phyloP scores from a whole-genome alignment of 2,329 filamentous ascomycete species.

The Pseudogymnoascus sp. region DNA sequence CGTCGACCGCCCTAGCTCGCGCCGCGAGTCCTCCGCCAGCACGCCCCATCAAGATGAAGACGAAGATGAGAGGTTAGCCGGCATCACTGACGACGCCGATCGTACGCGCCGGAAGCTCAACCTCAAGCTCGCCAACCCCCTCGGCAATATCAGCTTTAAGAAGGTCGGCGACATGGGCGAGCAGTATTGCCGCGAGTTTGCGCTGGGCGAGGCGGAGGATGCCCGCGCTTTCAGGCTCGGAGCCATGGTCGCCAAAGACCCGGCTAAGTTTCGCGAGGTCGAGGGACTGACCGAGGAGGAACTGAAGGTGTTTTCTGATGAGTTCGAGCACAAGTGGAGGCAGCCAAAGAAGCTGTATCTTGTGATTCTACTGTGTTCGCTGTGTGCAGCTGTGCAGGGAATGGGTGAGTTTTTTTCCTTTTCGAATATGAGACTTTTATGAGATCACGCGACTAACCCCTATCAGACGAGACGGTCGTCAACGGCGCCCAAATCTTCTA shows the following conservation, averaged over 20 bases:
- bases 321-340: conserved; percentile 61
- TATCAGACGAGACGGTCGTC: conserved; percentile 58
- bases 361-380: conserved; percentile 59
- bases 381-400: conserved; percentile 63
- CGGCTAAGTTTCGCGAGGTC: conserved; percentile 39
- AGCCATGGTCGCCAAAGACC: conserved; percentile 47
- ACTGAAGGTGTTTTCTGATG: conserved; percentile 47
- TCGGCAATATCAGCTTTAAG: conserved; percentile 40
- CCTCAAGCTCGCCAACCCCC: conserved; percentile 47
- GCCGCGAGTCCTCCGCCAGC: not conserved
- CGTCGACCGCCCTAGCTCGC: not conserved
- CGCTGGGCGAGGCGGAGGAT: conserved; percentile 48
- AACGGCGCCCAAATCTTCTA: conserved; percentile 64
- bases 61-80: not conserved
- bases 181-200: conserved; percentile 49
- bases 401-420: conserved; percentile 40
- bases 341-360: conserved; percentile 60
- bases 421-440: not conserved
- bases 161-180: conserved; percentile 50
- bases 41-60: not conserved
- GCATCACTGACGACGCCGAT: conserved; percentile 19
- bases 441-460: conserved; percentile 17
- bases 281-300: conserved; percentile 52
- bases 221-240: conserved; percentile 53
- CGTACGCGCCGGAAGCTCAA: conserved; percentile 31